Base-by-base conservation (phyloP, 1,284 basidiomycete species). In the Sporisorium graminicola region DNA sequence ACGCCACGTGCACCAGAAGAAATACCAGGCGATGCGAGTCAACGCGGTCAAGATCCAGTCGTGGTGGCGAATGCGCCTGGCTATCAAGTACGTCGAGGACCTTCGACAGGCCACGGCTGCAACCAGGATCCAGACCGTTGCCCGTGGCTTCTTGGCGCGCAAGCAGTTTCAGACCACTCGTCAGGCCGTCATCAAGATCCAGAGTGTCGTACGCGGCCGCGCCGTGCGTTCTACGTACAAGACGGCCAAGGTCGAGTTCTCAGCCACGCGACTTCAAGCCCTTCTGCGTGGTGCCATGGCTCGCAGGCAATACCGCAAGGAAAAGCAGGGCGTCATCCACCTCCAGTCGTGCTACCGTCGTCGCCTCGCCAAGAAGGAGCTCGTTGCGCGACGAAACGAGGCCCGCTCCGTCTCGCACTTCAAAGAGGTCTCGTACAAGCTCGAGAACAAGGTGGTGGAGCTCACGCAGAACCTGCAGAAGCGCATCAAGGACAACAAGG, bases 381-480 rank as follows among this genome's bases (percentile, higher is more conserved):
- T 99, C 64, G 92, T 92, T 77, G 89, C 88, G 7, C 90, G 98
- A 71, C 92, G 91, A 82, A 90, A 91, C 27, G 97, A 99, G 86
- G 97, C 97, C 26, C 94, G 95, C 60, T 98, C 96, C 0, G 96
- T 96, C 33, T 93, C 93, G 78, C 98, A 97, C 86, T 97, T 97
- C 90, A 98, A 99, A 87, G 97, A 99, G 87, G 98, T 98, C 77
- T 98, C 97, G 0, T 99, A 98, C 86, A 91, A 91, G 80, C 89
- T 99, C 69, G 97, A 99, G 88, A 99, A 99, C 90, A 99, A 99
- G 88, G 97, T 99, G 53, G 94, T 99, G 67, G 96, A 99, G 86
- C 92, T 99, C 79, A 99, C 97, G 0, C 97, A 99, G 86, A 91
- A 88, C n/a, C 89, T 99, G 18, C 97, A 99, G 86, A 92, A 90